A percentile compares a stretch with the other conserved stretches of the same genome.
These are phyloP conservation scores for Volutella citrinella DNA, from an alignment of 2,329 filamentous ascomycete genomes.

Conservation along the genomic window DNA sequence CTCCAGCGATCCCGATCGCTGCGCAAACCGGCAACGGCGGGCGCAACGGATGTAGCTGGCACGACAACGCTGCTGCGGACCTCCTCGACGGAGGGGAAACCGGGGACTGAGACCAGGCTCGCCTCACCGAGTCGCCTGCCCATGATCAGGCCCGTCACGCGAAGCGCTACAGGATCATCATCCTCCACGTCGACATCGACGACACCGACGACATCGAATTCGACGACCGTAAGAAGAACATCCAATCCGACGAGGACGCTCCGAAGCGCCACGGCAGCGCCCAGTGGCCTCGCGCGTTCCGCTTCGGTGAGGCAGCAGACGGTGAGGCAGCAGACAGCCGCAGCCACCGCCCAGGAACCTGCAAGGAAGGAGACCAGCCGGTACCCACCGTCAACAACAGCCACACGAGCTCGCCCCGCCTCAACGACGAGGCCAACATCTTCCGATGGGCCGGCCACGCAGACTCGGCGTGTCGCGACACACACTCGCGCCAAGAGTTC, in stretches of 20 bases:
- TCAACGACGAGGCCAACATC: slow-evolving; percentile 30
- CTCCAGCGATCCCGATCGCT: slow-evolving; percentile 47
- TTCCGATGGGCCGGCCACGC: slow-evolving; percentile 21
- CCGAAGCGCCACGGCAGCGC: slow-evolving; percentile 15
- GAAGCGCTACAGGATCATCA: too few species aligned
- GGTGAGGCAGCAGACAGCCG: slow-evolving; percentile 1
- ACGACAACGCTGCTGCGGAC: too few species aligned
- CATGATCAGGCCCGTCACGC: slow-evolving; percentile 41
- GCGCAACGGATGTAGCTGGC: too few species aligned
- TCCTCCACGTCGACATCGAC: too few species aligned
- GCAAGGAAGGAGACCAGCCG: slow-evolving; percentile 23
- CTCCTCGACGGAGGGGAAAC: too few species aligned
- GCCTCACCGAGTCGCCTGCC: slow-evolving; percentile 51
- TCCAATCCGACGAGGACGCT: slow-evolving; percentile 18
- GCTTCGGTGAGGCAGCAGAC: slow-evolving; percentile 22
- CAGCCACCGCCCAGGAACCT: slow-evolving; percentile 10
- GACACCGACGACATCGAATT: too few species aligned
- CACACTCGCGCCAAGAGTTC: slow-evolving; percentile 33
- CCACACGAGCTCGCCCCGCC: slow-evolving; percentile 24
- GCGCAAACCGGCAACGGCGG: slow-evolving; percentile 37
- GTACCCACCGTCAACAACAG: slow-evolving; percentile 33
- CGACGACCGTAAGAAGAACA: slow-evolving; percentile 18
- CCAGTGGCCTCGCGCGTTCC: slow-evolving; percentile 15
- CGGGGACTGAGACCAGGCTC: too few species aligned
- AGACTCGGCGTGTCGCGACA: slow-evolving; percentile 17